phyloP scores from a whole-genome alignment of 169 alveolate species.

The Plasmodium falciparum region DNA sequence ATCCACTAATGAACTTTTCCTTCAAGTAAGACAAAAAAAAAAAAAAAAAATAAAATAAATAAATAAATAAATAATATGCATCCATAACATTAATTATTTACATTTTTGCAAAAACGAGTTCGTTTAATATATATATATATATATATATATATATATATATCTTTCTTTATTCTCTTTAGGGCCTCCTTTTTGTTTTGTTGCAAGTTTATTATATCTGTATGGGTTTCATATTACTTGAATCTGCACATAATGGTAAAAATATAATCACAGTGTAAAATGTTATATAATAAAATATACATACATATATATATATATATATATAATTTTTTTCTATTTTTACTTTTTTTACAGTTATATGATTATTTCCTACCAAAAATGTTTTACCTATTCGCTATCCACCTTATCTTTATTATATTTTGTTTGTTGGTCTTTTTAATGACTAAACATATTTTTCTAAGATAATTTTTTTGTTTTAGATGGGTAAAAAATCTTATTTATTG shows the following conservation, averaged over 20 bases:
- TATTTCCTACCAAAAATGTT: constrained; percentile 52
- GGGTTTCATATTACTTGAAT: constrained; percentile 29
- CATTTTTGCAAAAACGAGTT: neutral
- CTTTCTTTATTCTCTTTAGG: constrained; percentile 27
- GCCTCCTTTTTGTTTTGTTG: constrained; percentile 16
- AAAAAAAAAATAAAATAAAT: neutral
- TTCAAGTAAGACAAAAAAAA: constrained; percentile 27
- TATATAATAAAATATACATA: neutral
- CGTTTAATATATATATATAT: neutral
- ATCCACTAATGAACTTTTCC: constrained; percentile 53
- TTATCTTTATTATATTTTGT: constrained; percentile 11
- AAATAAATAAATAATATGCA: neutral
- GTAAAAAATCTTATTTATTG: constrained; percentile 15
- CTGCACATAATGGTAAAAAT: constrained; percentile 47
- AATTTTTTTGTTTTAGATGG: constrained; percentile 26
- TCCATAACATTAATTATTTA: neutral
- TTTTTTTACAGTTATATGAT: constrained; percentile 54
- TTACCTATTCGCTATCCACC: neutral
- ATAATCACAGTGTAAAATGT: neutral
- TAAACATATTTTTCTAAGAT: constrained; percentile 35
- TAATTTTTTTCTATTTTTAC: neutral
- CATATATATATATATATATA: neutral
- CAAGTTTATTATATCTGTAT: constrained; percentile 26
- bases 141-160: neutral
- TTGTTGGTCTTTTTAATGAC: constrained; percentile 26